Evolutionary conservation across 306 rosid genomes (phyloP).

Genomic region (Vigna nakashimae): DNA sequence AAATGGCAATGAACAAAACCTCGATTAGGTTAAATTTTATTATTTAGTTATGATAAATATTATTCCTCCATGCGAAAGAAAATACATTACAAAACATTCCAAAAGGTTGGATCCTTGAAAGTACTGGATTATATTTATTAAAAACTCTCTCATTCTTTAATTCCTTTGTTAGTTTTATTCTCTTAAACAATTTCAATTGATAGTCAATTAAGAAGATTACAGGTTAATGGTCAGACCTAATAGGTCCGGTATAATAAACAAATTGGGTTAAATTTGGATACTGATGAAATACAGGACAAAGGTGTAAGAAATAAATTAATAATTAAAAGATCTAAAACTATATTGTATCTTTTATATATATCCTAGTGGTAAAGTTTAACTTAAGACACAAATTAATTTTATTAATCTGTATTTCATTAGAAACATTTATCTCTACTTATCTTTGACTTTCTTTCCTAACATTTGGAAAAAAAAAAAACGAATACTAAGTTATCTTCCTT

Average conservation of each 20-base stretch:
- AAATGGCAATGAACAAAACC: neutral
- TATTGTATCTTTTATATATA: neutral
- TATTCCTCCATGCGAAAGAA: neutral
- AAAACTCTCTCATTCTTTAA: conserved; percentile 16
- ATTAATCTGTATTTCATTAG: no score
- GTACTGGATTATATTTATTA: neutral
- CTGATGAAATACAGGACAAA: neutral
- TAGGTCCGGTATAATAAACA: neutral
- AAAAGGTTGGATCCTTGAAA: neutral
- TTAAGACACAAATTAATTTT: no score
- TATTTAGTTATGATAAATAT: conserved; percentile 18
- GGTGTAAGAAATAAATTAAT: neutral
- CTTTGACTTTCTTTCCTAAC: no score
- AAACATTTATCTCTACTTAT: no score
- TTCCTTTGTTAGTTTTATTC: neutral
- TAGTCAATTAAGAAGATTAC: neutral
- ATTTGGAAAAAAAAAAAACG: no score
- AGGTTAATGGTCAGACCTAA: conserved; percentile 3
- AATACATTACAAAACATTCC: neutral
- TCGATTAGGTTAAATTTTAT: neutral
- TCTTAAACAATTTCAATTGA: neutral
- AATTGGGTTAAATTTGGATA: neutral
- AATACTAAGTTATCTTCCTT: no score
- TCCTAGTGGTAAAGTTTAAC: no score
- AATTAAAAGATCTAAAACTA: neutral